phyloP scores from a whole-genome alignment of 176 grass and related monocot species.

The Secale cereale region DNA sequence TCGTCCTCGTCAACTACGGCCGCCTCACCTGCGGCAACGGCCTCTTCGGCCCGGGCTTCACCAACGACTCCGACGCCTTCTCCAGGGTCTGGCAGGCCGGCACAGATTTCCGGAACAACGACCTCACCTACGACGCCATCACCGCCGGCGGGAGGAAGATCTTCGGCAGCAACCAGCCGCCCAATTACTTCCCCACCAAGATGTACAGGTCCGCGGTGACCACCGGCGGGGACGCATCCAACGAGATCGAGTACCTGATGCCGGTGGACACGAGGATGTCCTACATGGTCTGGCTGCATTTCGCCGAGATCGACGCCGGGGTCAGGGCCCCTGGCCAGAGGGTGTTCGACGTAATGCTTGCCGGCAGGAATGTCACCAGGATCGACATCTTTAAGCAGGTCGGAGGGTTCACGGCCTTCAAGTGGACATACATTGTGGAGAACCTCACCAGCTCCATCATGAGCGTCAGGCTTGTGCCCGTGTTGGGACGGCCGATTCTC shows the following conservation, averaged over 20 bases:
- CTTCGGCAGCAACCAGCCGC: constrained; percentile 82
- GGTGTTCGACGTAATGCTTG: constrained; percentile 81
- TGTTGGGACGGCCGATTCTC: constrained; percentile 71
- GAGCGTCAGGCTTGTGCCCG: constrained; percentile 68
- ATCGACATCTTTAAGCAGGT: constrained; percentile 96
- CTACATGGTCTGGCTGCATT: constrained; percentile 99
- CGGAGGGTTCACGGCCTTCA: constrained; percentile 86
- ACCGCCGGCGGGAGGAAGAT: constrained; percentile 66
- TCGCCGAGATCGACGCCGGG: constrained; percentile 76
- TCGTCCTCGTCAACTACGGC: constrained; percentile 94
- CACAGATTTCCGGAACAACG: constrained; percentile 51
- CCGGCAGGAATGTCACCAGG: constrained; percentile 54
- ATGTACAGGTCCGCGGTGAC: constrained; percentile 84
- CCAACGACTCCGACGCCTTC: constrained; percentile 78
- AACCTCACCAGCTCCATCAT: constrained; percentile 66
- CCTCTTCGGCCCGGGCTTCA: constrained; percentile 86
- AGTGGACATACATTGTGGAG: constrained; percentile 76
- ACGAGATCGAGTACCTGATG: constrained; percentile 72
- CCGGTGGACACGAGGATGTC: constrained; percentile 81
- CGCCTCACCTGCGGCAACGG: constrained; percentile 62
- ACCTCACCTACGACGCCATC: constrained; percentile 60
- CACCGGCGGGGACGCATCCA: constrained; percentile 47
- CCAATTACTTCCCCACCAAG: constrained; percentile 94
- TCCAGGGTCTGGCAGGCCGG: constrained; percentile 86
- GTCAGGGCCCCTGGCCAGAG: constrained; percentile 52